Percentiles rank a stretch among this genome's conserved stretches.
These are phyloP conservation scores for Luzula sylvatica DNA, from an alignment of 176 grass and related monocot genomes.

Conservation along the genomic window DNA sequence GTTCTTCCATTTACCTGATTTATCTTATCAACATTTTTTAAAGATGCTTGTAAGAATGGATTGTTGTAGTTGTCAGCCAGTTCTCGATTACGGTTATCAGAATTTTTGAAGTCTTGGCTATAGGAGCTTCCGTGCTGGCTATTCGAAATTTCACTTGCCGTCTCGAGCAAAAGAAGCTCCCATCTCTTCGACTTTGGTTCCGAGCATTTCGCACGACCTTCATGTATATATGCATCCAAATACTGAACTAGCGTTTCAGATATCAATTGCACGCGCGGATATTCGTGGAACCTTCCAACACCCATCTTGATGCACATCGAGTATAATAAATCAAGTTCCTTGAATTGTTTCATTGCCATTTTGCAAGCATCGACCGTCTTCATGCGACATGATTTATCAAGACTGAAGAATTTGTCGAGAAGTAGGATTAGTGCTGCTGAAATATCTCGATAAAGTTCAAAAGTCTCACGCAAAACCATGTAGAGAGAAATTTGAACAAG, in stretches of 20 bases:
- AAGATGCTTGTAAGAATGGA: conserved; percentile 8
- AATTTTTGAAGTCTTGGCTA: background rate
- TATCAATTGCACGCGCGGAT: conserved; percentile 30
- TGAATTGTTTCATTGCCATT: conserved; percentile 22
- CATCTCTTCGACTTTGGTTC: conserved; percentile 4
- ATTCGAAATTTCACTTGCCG: conserved; percentile 5
- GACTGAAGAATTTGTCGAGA: conserved; percentile 36
- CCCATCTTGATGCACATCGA: conserved; percentile 26
- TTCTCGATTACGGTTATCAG: background rate
- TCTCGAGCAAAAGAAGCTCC: conserved; percentile 25
- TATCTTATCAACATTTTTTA: background rate
- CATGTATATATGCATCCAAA: conserved; percentile 15
- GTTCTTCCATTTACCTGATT: background rate
- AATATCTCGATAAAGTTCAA: conserved; percentile 30
- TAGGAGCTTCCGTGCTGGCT: background rate
- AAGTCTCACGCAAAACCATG: conserved; percentile 29
- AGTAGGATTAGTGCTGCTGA: conserved; percentile 22
- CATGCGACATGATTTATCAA: conserved; percentile 5
- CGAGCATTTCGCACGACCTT: no score
- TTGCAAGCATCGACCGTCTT: conserved; percentile 16
- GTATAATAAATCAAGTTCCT: conserved; percentile 38
- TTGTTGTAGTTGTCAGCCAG: conserved; percentile 2
- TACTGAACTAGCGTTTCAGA: conserved; percentile 14
- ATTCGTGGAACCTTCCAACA: conserved; percentile 24
- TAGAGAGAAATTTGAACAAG: conserved; percentile 30